Base-by-base conservation (phyloP, 2,329 filamentous ascomycete species). In the Venturia effusa region DNA sequence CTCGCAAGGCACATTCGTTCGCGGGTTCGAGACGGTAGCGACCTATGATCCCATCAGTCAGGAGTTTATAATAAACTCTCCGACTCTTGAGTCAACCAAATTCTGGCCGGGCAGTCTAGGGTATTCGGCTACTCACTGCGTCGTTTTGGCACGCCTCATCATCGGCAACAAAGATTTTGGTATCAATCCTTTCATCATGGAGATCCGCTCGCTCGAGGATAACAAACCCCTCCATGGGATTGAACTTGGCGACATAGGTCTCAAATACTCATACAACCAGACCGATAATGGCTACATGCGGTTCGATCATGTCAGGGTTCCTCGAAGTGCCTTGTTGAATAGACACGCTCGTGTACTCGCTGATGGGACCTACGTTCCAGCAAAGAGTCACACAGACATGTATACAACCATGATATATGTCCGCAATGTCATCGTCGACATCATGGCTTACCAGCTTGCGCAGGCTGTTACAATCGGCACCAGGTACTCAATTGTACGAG, bases 61-160 rank as follows among this genome's bases (percentile, higher is more conserved):
- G 64, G 75, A 80, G 37, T 82, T 83, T 64, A 71, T 79, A 34
- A 72, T 83, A 13, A 78, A 82, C 69, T 81, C 79, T 66, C 80
- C 80, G 15, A 78, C 77, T 32, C 68, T 82, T 27, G 81, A 80
- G 0, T 77, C 80, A 1, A 81, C 78, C 67, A 82, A 83, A 70
- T 82, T 78, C 79, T 83, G 80, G 80, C 82, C 82, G 69, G 80
- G 80, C 0, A 75, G 76, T 1, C 74, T 82, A 71, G 80, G 80
- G 1, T 73, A 79, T 32, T 80, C 78, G 19, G 80, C 80, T 19
- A 81, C 80, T 64, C 79, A 82, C 73, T 77, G 80, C 39, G 81
- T 83, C 66, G 79, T 82, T 0, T 78, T 83, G 27, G 80, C 80
- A 40, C 80, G 82, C 65, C 70, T 82, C 0, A 69, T 80, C 37